phyloP scores from a whole-genome alignment of 257 asterid species.

The Paulownia fortunei region DNA sequence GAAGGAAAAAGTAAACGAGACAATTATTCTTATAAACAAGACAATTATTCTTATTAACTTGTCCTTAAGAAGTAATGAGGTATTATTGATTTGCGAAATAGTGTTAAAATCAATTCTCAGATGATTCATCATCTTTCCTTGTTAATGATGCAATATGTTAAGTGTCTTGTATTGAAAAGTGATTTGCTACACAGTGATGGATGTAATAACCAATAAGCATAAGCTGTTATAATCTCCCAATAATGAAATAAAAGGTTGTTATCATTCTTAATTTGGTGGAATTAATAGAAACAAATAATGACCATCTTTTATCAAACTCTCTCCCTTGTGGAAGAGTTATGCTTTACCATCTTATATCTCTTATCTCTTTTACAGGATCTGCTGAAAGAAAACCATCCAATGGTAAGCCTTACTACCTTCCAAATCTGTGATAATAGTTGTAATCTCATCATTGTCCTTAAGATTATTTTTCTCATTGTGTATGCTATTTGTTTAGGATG shows the following conservation, averaged over 20 bases:
- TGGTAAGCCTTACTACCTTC: conserved; percentile 47
- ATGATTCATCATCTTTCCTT: conserved; percentile 24
- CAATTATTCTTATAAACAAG: not conserved
- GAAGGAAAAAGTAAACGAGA: not conserved
- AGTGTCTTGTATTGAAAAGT: conserved; percentile 1
- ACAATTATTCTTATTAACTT: not conserved
- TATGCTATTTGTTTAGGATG: conserved; percentile 35
- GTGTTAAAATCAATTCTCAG: conserved; percentile 11
- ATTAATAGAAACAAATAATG: not conserved
- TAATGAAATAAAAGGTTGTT: conserved; percentile 16
- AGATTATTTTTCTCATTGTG: conserved; percentile 20
- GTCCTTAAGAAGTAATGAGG: conserved; percentile 14
- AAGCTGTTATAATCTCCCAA: conserved; percentile 1
- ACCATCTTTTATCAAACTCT: conserved; percentile 3
- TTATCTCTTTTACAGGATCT: conserved; percentile 53
- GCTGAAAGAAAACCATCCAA: conserved; percentile 42
- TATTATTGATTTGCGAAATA: not conserved
- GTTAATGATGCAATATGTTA: conserved; percentile 16
- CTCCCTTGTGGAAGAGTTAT: conserved; percentile 3
- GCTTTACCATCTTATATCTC: conserved; percentile 32
- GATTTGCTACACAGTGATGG: not conserved
- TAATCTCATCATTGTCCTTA: conserved; percentile 9
- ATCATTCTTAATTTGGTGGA: conserved; percentile 15
- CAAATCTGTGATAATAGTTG: conserved; percentile 3
- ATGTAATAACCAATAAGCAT: conserved; percentile 16